Base-by-base conservation (phyloP, 257 asterid species). In the Solanum piurae region DNA sequence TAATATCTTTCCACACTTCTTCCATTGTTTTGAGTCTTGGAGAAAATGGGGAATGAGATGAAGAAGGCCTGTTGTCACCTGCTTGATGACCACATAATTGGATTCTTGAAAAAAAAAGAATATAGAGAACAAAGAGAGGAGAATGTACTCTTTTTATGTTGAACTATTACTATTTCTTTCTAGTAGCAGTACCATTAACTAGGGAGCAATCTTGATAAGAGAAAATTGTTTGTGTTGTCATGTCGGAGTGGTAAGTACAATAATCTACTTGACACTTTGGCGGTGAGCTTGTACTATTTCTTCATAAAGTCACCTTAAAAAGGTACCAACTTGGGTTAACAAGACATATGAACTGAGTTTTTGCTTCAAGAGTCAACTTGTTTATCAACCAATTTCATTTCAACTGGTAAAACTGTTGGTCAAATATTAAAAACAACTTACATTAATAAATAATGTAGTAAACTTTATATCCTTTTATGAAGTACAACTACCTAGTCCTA, bases 1-100 rank as follows among this genome's bases (percentile, higher is more conserved):
- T 93, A 34, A 93, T 94, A 88, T 93, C 96, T 62, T 89, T 92
- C 98, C 98, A 95, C 2, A 93, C 96, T 12, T 95, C 96, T 31
- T 94, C 98, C 96, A 94, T 94, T 27, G 92, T 89, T 72, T 87
- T 93, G 55, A 91, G 42, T 46, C 85, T 37, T 44, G 86, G 80
- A 34, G 89, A 36, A 7, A 68, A 58, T 6, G 83, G 42, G 2
- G 88, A 62, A 21, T 55, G 86, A 46, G 92, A 8, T 3, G 84
- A 36, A 2, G 84, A 60, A 60, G 37, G n/a, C 9, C 68, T 46
- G 37, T 8, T 27, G 27, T 69, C 87, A 68, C 77, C 77, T 68
- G 21, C 62, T 42, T 86, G 88, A 75, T 46, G 82, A 72, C 88
- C 88, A 68, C 52, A 86, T 84, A 7, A 36, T 29, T 55, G 27